A percentile compares a stretch with the other conserved stretches of the same genome.
Conservation (phyloP, 2,329 filamentous ascomycete genomes). For the Diaporthe ilicicola region DNA sequence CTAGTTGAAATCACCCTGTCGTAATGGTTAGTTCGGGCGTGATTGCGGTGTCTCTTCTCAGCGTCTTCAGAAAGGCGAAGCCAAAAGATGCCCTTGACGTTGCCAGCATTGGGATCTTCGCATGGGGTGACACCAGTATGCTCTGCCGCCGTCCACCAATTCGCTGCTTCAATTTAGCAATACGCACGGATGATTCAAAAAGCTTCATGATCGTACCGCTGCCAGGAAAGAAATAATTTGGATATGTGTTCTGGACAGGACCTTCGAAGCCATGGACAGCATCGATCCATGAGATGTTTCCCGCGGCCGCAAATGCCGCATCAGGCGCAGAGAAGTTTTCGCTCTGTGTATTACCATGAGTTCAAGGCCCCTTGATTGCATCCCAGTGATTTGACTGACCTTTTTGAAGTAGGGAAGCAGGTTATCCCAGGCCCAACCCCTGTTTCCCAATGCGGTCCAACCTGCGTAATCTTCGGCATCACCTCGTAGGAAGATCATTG, state of each 20-base stretch:
- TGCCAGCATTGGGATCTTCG: not conserved
- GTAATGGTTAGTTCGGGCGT: constrained; percentile 4
- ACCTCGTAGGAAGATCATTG: constrained; percentile 47
- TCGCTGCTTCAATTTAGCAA: not conserved
- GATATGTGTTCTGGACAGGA: constrained; percentile 43
- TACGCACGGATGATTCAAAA: accelerated
- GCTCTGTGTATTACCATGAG: not conserved
- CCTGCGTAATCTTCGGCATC: constrained; percentile 38
- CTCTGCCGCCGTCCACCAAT: not conserved
- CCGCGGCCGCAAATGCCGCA: constrained; percentile 36
- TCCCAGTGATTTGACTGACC: not conserved
- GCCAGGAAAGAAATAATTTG: constrained; percentile 40
- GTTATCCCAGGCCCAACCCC: not conserved
- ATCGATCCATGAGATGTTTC: constrained; percentile 42
- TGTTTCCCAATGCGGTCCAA: not conserved
- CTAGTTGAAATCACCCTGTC: not conserved
- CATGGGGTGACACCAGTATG: not conserved
- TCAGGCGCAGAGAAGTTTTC: constrained; percentile 16
- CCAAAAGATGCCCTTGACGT: constrained; percentile 3
- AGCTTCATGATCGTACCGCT: not conserved
- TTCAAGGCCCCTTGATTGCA: accelerated
- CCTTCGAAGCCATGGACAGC: constrained; percentile 40
- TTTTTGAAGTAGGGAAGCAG: constrained; percentile 8
- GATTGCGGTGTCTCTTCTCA: not conserved
- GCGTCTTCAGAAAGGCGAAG: not conserved